These are phyloP conservation scores for Mycena polygramma DNA, from an alignment of 768 basidiomycete genomes.

Conservation along the genomic window DNA sequence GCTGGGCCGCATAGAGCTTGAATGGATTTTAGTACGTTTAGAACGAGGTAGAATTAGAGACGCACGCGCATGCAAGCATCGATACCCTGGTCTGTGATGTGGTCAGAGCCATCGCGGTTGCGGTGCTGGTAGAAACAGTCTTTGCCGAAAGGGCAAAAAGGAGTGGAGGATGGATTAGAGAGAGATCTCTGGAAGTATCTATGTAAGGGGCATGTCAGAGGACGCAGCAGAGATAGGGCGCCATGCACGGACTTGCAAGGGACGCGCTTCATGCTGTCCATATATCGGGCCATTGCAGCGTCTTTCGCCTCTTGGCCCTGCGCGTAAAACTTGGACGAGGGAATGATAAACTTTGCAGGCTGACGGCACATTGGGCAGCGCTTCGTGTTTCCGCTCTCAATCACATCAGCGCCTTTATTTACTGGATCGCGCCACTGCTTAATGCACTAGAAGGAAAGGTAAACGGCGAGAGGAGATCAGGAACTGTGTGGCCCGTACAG, in stretches of 20 bases:
- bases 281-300: conserved; percentile 68
- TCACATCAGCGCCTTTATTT: conserved; percentile 63
- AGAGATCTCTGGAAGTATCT: conserved; percentile 76
- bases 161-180: conserved; percentile 51
- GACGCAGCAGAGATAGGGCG: neutral
- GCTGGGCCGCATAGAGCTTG: conserved; percentile 32
- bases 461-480: conserved; percentile 2
- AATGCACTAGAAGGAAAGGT: conserved; percentile 68
- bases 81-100: conserved; percentile 68
- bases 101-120: conserved; percentile 74
- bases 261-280: conserved; percentile 78
- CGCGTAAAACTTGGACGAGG: conserved; percentile 77
- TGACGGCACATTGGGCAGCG: conserved; percentile 85
- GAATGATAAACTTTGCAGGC: conserved; percentile 75
- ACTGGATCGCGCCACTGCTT: conserved; percentile 80
- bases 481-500: conserved; percentile 55
- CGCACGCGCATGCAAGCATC: conserved; percentile 67
- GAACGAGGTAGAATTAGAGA: conserved; percentile 12
- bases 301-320: conserved; percentile 67
- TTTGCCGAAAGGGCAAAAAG: conserved; percentile 81
- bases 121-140: conserved; percentile 87
- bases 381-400: conserved; percentile 74
- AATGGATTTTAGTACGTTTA: neutral
- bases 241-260: conserved; percentile 69
- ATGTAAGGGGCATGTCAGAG: neutral